Evolutionary conservation across 331 rosid genomes (phyloP), one percentile per base, ranked within the genome.

Genomic region (Cucumis variabilis): DNA sequence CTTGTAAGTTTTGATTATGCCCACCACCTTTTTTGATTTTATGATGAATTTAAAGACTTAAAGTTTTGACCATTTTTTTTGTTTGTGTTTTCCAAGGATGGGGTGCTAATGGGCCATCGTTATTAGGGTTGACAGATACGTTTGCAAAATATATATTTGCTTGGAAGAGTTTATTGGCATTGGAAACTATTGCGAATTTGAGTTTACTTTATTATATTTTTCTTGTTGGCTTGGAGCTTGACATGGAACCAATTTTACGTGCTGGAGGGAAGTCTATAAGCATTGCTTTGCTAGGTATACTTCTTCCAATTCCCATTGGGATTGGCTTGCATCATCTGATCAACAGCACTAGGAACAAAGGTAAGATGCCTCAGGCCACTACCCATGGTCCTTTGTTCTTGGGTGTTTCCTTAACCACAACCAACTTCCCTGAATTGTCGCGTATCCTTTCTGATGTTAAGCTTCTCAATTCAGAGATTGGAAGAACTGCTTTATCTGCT

Each of bases 121-220:
- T 4, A 16, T 15, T 96, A 46, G 93, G 93, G 21, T 11, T n/a
- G 53, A 79, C 74, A 44, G 5, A 41, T 1, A 1, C 9, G 15
- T n/a, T 86, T 48, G 0, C 17, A 6, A 15, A 33, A 11, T 2
- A 7, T 46, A 0, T 88, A 48, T 87, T 87, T 80, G 91, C 95
- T 23, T 85, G 86, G 20, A 63, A 24, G 0, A 90, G 88, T 44
- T 19, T 90, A 25, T 11, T 89, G 80, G 84, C 91, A 21, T 53
- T 93, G 11, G 98, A 96, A 80, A 92, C 93, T 3, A 19, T 93
- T n/a, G 95, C 94, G 11, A 82, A 88, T 50, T 5, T 92, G 74
- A 86, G 89, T n/a, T 87, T 96, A 71, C 89, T 94, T 51, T 96
- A 93, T 91, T 91, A 92, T 75, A 89, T 91, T 87, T 96, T 96